Evolutionary conservation across 2,329 filamentous ascomycete species (phyloP).

Genomic region (Scedosporium apiospermum): DNA sequence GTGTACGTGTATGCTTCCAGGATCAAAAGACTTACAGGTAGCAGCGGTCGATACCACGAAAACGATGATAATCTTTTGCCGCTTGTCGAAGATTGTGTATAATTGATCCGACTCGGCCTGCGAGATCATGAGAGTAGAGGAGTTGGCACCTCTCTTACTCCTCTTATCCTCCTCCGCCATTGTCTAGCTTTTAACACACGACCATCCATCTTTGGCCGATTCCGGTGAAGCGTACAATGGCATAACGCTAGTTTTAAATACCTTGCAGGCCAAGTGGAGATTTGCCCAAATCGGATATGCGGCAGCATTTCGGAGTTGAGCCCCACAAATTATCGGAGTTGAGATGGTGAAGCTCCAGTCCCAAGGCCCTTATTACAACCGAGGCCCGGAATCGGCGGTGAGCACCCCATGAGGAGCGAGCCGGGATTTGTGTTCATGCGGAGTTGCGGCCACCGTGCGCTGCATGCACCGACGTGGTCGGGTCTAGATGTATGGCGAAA

Average conservation of each 20-base stretch:
- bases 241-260: not conserved
- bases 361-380: not conserved
- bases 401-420: no score
- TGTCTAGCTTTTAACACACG: not conserved
- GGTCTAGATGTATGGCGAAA: no score
- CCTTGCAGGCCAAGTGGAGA: not conserved
- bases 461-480: no score
- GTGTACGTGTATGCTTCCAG: not conserved
- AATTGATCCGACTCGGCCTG: conserved; percentile 17
- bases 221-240: not conserved
- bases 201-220: not conserved
- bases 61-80: conserved; percentile 38
- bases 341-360: conserved; percentile 5
- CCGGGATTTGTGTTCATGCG: no score
- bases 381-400: not conserved
- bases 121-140: not conserved
- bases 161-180: not conserved
- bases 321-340: conserved; percentile 7
- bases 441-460: no score
- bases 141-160: not conserved
- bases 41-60: conserved; percentile 37
- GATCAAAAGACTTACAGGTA: conserved; percentile 30
- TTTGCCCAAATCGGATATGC: not conserved
- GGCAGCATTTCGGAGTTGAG: not conserved
- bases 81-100: conserved; percentile 39